These are phyloP conservation scores for Chalciporus pseudorubinellus DNA, from an alignment of 768 basidiomycete genomes.

Conservation along the genomic window DNA sequence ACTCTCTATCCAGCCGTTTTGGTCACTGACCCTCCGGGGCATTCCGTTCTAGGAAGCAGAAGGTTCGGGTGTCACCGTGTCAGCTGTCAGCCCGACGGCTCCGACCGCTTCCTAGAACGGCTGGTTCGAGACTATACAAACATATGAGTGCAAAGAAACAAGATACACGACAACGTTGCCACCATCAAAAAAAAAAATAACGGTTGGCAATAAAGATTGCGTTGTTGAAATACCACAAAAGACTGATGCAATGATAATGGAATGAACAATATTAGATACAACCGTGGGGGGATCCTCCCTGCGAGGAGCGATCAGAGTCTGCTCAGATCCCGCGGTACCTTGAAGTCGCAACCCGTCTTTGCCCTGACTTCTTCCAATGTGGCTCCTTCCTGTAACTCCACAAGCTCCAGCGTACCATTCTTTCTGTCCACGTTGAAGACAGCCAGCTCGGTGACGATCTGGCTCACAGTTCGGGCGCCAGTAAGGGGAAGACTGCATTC, in stretches of 20 bases:
- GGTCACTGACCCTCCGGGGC: no score
- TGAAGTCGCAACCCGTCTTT: slow-evolving; percentile 87
- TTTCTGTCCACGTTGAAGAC: slow-evolving; percentile 86
- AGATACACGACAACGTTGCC: neutral
- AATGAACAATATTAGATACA: slow-evolving; percentile 11
- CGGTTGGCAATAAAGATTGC: neutral
- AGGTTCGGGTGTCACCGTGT: no score
- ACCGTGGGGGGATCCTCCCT: neutral
- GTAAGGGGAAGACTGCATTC: slow-evolving; percentile 84
- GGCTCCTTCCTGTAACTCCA: slow-evolving; percentile 82
- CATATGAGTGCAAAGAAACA: no score
- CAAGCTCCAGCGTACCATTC: slow-evolving; percentile 68
- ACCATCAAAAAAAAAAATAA: neutral
- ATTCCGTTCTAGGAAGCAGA: no score
- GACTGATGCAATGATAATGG: neutral
- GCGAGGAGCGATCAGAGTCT: slow-evolving; percentile 37
- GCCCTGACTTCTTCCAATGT: slow-evolving; percentile 79
- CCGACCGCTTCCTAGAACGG: no score
- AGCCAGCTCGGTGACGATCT: slow-evolving; percentile 89
- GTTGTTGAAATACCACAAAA: neutral
- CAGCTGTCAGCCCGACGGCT: no score
- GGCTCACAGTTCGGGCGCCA: slow-evolving; percentile 83
- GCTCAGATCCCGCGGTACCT: slow-evolving; percentile 51
- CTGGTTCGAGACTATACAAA: no score
- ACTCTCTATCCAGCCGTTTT: no score